Evolutionary conservation across 352 stramenopile genomes (phyloP).

Genomic region (Pythium periplocum): DNA sequence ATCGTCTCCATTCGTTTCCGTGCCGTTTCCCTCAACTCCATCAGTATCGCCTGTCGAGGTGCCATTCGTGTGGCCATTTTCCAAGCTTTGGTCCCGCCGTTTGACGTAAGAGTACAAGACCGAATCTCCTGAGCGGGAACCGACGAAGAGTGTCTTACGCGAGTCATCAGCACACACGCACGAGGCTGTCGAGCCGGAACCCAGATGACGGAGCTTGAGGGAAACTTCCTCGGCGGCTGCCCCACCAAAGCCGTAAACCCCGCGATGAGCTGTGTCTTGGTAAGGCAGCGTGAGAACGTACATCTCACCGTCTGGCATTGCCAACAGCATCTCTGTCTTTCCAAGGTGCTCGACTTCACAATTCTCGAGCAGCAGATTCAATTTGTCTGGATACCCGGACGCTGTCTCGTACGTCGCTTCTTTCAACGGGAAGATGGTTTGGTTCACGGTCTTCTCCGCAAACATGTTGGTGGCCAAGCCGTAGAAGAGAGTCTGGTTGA

Average conservation of each 20-base stretch:
- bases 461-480: conserved; percentile 69
- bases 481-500: conserved; percentile 86
- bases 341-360: conserved; percentile 63
- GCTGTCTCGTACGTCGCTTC: conserved; percentile 58
- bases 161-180: conserved; percentile 61
- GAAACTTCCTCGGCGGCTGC: conserved; percentile 17
- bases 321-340: conserved; percentile 67
- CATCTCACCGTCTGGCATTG: conserved; percentile 48
- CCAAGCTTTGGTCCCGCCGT: conserved; percentile 8
- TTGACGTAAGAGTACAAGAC: conserved; percentile 51
- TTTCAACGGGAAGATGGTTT: conserved; percentile 58
- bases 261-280: conserved; percentile 38
- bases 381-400: conserved; percentile 33
- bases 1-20: conserved; percentile 16
- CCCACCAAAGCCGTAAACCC: conserved; percentile 21
- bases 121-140: conserved; percentile 75
- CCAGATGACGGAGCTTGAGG: conserved; percentile 52
- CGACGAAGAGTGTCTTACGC: conserved; percentile 70
- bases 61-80: not conserved
- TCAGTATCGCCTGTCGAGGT: not conserved
- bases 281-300: conserved; percentile 63
- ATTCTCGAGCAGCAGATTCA: conserved; percentile 64
- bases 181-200: conserved; percentile 35
- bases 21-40: conserved; percentile 30
- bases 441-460: conserved; percentile 69